A percentile compares a stretch with the other conserved stretches of the same genome.
Evolutionary conservation across 108 stramenopile genomes (phyloP).

Genomic region (Cyclotella choctawhatcheeana): DNA sequence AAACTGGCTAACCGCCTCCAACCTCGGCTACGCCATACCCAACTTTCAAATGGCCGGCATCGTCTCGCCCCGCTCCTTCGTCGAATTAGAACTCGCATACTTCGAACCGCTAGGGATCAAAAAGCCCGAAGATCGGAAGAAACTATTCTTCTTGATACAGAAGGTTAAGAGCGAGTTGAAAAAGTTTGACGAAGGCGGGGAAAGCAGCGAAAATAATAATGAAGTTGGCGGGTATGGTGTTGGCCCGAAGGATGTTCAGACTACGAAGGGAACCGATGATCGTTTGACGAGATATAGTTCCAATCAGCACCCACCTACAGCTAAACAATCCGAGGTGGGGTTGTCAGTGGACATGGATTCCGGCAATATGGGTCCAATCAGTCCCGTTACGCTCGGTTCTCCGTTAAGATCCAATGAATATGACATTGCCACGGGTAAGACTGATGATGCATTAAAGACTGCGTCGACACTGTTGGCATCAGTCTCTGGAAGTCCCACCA

Average conservation of each 20-base stretch:
- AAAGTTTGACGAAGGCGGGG: conserved; percentile 18
- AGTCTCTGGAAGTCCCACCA: not conserved
- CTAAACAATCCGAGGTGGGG: conserved; percentile 6
- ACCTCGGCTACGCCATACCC: conserved; percentile 63
- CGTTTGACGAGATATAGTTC: not conserved
- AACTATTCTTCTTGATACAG: conserved; percentile 86
- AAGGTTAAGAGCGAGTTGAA: conserved; percentile 76
- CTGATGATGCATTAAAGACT: not conserved
- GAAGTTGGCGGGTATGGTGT: not conserved
- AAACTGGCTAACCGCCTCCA: conserved; percentile 76
- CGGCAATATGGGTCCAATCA: conserved; percentile 33
- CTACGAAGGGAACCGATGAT: not conserved
- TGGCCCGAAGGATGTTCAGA: not conserved
- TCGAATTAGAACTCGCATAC: conserved; percentile 70
- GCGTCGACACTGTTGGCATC: not conserved
- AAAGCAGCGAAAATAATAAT: not conserved
- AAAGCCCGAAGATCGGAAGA: conserved; percentile 75
- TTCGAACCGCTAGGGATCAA: conserved; percentile 80
- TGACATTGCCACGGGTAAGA: not conserved
- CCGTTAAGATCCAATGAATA: conserved; percentile 22
- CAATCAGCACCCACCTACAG: not conserved
- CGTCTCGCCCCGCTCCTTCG: conserved; percentile 71
- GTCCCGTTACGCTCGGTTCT: conserved; percentile 44
- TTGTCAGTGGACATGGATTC: conserved; percentile 24
- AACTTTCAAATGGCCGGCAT: conserved; percentile 87